Percentiles rank a stretch among this genome's conserved stretches.
These are phyloP conservation scores for Platanthera guangdongensis DNA, from an alignment of 106 monocot genomes.

Conservation along the genomic window DNA sequence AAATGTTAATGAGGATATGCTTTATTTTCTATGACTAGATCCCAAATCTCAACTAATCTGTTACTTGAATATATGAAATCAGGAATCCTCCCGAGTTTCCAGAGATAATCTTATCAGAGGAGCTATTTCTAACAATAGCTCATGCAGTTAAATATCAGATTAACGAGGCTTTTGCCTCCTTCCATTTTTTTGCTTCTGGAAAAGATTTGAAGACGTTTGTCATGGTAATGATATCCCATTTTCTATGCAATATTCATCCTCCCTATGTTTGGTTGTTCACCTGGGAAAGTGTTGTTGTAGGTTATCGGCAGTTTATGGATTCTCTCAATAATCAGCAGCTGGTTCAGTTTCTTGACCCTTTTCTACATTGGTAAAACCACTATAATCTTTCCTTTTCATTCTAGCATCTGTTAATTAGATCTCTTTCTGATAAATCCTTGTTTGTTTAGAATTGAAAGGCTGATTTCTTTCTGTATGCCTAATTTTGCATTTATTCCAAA, in stretches of 20 bases:
- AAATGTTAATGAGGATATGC: neutral
- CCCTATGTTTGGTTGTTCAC: neutral
- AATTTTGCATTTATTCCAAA: too few species aligned
- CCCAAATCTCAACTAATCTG: neutral
- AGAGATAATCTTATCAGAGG: constrained; percentile 39
- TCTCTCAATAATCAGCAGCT: constrained; percentile 18
- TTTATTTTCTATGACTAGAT: neutral
- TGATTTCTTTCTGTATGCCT: neutral
- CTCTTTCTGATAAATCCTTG: neutral
- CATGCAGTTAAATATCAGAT: constrained; percentile 31
- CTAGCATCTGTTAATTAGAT: neutral
- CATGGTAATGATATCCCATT: neutral
- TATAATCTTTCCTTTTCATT: neutral
- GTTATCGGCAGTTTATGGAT: constrained; percentile 26
- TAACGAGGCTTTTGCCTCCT: constrained; percentile 42
- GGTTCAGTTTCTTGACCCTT: constrained; percentile 32
- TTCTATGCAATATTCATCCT: neutral
- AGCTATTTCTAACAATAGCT: constrained; percentile 27
- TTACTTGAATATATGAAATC: neutral
- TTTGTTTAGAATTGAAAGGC: neutral
- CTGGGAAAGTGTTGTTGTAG: neutral
- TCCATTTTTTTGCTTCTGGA: constrained; percentile 35
- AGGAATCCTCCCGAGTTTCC: constrained; percentile 55
- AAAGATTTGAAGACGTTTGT: constrained; percentile 29
- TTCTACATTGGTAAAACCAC: constrained; percentile 26